Evolutionary conservation across 768 basidiomycete genomes (phyloP).

Genomic region (Suillus discolor): DNA sequence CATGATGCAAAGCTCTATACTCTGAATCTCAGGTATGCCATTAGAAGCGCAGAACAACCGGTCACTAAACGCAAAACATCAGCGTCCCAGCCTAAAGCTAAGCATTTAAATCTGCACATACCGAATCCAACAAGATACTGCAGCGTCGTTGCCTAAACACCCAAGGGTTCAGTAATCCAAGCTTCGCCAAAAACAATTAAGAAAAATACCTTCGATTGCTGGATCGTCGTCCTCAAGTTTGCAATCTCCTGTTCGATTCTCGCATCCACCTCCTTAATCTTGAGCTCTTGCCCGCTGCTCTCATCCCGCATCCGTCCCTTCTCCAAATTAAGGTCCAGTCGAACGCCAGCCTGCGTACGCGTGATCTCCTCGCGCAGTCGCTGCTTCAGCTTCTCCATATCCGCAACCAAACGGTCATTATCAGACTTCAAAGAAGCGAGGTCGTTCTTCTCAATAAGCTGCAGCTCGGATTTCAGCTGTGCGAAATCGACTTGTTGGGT

Average conservation of each 20-base stretch:
- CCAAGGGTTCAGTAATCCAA: conserved; percentile 2
- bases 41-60: conserved; percentile 81
- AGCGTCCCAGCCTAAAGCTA: conserved; percentile 9
- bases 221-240: conserved; percentile 77
- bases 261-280: conserved; percentile 98
- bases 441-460: conserved; percentile 97
- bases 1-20: conserved; percentile 23
- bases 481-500: conserved; percentile 97
- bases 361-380: conserved; percentile 90
- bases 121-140: conserved; percentile 90
- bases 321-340: conserved; percentile 94
- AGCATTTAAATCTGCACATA: conserved; percentile 38
- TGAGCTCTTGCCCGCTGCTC: conserved; percentile 86
- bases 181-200: background rate
- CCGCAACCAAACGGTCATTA: conserved; percentile 89
- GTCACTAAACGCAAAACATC: conserved; percentile 55
- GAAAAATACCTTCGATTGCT: conserved; percentile 73
- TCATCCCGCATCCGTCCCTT: conserved; percentile 96
- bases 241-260: conserved; percentile 97
- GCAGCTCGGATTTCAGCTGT: conserved; percentile 93
- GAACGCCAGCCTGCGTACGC: conserved; percentile 89
- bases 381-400: conserved; percentile 95
- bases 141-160: conserved; percentile 71
- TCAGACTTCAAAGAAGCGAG: conserved; percentile 93
- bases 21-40: conserved; percentile 84